Percentiles rank a stretch among this genome's conserved stretches.
Evolutionary conservation across 306 rosid genomes (phyloP).

Genomic region (Cucumis sativus): DNA sequence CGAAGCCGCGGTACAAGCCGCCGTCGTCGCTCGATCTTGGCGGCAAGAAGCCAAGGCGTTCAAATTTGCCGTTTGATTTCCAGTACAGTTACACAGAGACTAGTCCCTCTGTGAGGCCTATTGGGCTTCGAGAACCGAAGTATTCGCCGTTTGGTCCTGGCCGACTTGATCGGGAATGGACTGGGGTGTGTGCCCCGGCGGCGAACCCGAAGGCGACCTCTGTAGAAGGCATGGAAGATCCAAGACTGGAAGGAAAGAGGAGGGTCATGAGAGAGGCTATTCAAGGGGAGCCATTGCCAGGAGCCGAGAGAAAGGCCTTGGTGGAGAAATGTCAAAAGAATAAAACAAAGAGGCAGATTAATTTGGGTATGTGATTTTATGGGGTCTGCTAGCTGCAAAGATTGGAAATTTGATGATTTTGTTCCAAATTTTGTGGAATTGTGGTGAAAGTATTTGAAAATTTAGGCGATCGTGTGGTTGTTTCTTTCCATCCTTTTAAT

Average conservation of each 20-base stretch:
- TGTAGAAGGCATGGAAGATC: slow-evolving; percentile 50
- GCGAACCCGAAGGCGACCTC: slow-evolving; percentile 49
- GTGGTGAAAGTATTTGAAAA: not conserved
- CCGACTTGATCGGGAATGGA: slow-evolving; percentile 58
- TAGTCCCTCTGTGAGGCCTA: slow-evolving; percentile 55
- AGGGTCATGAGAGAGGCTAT: slow-evolving; percentile 36
- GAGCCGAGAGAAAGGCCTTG: slow-evolving; percentile 56
- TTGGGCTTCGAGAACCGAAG: slow-evolving; percentile 77
- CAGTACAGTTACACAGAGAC: slow-evolving; percentile 79
- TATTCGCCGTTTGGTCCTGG: slow-evolving; percentile 90
- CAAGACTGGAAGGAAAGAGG: slow-evolving; percentile 48
- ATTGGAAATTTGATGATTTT: not conserved
- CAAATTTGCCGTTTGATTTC: slow-evolving; percentile 70
- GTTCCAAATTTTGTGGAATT: not conserved
- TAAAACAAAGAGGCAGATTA: slow-evolving; percentile 66
- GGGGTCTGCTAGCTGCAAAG: not conserved
- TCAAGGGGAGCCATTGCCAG: slow-evolving; percentile 49
- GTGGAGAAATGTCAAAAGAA: slow-evolving; percentile 46
- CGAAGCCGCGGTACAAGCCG: slow-evolving; percentile 52
- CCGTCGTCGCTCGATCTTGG: slow-evolving; percentile 61
- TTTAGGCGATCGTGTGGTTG: slow-evolving; percentile 1
- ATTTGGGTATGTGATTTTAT: slow-evolving; percentile 45
- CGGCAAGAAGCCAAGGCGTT: slow-evolving; percentile 36
- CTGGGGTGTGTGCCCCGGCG: slow-evolving; percentile 87
- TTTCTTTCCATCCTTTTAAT: not conserved